Evolutionary conservation across 208 protist genomes (phyloP).

Genomic region (Leishmania aethiopica): DNA sequence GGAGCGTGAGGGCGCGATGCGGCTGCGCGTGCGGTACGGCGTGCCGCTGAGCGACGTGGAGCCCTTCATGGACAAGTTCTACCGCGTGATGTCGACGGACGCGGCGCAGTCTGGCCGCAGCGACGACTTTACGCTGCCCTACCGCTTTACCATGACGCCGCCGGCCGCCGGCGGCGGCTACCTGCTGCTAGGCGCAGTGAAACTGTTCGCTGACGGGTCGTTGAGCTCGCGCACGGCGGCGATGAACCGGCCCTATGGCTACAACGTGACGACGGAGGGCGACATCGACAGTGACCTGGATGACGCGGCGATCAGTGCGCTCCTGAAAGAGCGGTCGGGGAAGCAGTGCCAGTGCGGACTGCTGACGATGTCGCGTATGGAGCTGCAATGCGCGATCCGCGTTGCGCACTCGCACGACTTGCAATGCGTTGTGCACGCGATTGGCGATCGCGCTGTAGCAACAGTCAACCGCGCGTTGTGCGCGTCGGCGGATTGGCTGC

Average conservation of each 20-base stretch:
- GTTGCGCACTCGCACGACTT: conserved; percentile 33
- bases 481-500: conserved; percentile 31
- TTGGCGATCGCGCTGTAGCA: conserved; percentile 60
- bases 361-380: conserved; percentile 36
- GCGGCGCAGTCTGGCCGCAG: conserved; percentile 7
- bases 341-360: conserved; percentile 46
- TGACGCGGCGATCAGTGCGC: conserved; percentile 29
- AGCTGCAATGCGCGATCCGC: conserved; percentile 35
- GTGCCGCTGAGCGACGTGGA: conserved; percentile 32
- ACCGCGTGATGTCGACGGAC: conserved; percentile 27
- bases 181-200: conserved; percentile 56
- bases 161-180: conserved; percentile 38
- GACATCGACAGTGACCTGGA: conserved; percentile 57
- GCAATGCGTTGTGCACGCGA: conserved; percentile 66
- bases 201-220: conserved; percentile 68
- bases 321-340: conserved; percentile 15
- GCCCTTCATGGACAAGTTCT: conserved; percentile 36
- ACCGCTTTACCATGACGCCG: conserved; percentile 45
- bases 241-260: conserved; percentile 56
- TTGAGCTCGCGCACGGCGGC: conserved; percentile 63
- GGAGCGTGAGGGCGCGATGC: conserved; percentile 37
- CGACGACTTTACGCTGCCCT: conserved; percentile 43
- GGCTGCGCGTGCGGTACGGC: conserved; percentile 47
- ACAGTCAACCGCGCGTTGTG: conserved; percentile 52
- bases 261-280: conserved; percentile 39